Evolutionary conservation across 331 rosid genomes (phyloP).

Genomic region (Quercus lobata): DNA sequence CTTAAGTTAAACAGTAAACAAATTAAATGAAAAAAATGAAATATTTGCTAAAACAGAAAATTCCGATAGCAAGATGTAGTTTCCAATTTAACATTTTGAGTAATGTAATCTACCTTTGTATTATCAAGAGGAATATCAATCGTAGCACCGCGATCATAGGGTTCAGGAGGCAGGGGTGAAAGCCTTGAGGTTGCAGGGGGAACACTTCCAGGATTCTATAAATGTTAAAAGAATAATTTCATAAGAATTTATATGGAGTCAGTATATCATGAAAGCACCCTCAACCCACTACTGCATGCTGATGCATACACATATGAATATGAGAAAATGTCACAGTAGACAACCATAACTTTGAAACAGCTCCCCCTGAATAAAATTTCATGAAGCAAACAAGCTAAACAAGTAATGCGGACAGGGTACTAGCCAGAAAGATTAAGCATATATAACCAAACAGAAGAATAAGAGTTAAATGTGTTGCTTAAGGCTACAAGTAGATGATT

Average conservation of each 20-base stretch:
- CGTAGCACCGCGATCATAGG: conserved; percentile 81
- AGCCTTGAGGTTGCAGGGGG: conserved; percentile 67
- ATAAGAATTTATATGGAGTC: background rate
- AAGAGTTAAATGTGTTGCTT: background rate
- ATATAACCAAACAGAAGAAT: background rate
- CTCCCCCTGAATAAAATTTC: background rate
- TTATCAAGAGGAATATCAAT: conserved; percentile 72
- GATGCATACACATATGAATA: background rate
- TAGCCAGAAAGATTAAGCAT: background rate
- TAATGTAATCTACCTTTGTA: conserved; percentile 34
- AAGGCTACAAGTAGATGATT: background rate
- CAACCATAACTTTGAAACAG: background rate
- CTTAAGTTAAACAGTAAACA: conserved; percentile 31
- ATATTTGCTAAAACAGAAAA: conserved; percentile 1
- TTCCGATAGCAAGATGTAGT: conserved; percentile 1
- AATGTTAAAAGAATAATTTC: conserved; percentile 17
- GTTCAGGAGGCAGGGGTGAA: conserved; percentile 85
- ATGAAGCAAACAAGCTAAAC: background rate
- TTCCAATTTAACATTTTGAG: conserved; percentile 12
- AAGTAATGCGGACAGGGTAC: background rate
- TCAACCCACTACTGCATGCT: background rate
- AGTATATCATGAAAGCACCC: background rate
- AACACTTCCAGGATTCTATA: conserved; percentile 59
- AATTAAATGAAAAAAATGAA: background rate
- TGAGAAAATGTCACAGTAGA: background rate